Base-by-base conservation (phyloP, 73 alveolate species). In the Paramecium biaurelia region DNA sequence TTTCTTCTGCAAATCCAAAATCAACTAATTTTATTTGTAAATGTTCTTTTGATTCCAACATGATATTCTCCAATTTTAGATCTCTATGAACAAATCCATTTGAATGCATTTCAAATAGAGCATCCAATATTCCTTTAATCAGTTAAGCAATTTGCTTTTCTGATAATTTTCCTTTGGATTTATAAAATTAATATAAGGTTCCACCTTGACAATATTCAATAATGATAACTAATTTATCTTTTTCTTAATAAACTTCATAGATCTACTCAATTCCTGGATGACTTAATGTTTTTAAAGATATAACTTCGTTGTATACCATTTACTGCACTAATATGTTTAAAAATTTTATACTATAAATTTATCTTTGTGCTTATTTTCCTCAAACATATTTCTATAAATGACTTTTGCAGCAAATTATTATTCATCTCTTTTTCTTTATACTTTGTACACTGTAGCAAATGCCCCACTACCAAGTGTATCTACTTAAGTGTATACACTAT, bases 251-350 rank as follows among this genome's bases (percentile, higher is more conserved):
- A 26, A 98, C 96, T 92, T 98, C 99, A 92, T 95, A 96, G 93
- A 96, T 94, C 92, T 95, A 92, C 15, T 96, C 95, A 5, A 98
- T 95, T 86, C 95, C 95, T 8, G 99, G 99, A 92, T 98, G 99
- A 92, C 95, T 98, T 42, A 96, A 86, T 28, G 93, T 53, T 11
- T 96, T 89, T 70, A 98, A 92, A 7, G 97, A 96, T 70, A 92
- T 96, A 26, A 98, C 96, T 94, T 98, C 99, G 47, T 79, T 79
- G 28, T 79, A 79, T 21, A 79, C 56, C 90, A 79, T 79, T 79
- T 41, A 79, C 90, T 79, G 90, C 42, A 23, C 74, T 79, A 41
- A 11, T 43, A 20, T 38, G 74, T 79, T 23, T 30, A 30, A 47
- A 4, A 30, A 45, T 43, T 14, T 30, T 79, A 72, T 79, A 79